These are phyloP conservation scores for Carnegiea gigantea DNA, from an alignment of 179 eudicot species.

Conservation along the genomic window DNA sequence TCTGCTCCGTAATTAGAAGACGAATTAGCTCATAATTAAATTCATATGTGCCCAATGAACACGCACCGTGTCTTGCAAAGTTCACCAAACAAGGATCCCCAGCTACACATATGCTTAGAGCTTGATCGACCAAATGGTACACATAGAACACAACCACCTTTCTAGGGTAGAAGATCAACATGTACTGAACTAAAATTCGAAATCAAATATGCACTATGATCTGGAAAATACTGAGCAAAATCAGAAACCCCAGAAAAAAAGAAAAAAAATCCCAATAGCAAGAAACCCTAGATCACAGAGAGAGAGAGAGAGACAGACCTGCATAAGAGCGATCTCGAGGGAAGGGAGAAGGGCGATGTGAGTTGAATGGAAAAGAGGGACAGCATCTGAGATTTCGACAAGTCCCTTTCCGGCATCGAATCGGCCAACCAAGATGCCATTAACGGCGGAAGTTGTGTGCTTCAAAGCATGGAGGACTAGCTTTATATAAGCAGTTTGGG, in stretches of 20 bases:
- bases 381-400: slow-evolving; percentile 66
- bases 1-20: neutral
- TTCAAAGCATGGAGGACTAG: slow-evolving; percentile 64
- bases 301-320: slow-evolving; percentile 23
- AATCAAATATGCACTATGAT: too few relatives aligned
- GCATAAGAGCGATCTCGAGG: slow-evolving; percentile 77
- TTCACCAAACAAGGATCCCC: neutral
- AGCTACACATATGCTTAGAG: neutral
- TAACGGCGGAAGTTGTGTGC: slow-evolving; percentile 60
- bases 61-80: neutral
- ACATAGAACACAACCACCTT: neutral
- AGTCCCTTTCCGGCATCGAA: slow-evolving; percentile 32
- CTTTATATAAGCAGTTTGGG: slow-evolving; percentile 70
- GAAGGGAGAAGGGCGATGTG: slow-evolving; percentile 75
- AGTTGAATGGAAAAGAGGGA: slow-evolving; percentile 72
- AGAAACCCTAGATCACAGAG: slow-evolving; percentile 17
- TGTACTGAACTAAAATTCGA: neutral
- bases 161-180: too few relatives aligned
- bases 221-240: neutral
- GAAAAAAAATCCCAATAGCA: neutral
- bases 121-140: neutral
- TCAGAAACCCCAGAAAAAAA: neutral
- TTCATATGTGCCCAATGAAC: neutral
- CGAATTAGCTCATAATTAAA: neutral
- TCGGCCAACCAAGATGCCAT: slow-evolving; percentile 73